Evolutionary conservation across 169 alveolate species (phyloP).

Genomic region (Plasmodium falciparum): DNA sequence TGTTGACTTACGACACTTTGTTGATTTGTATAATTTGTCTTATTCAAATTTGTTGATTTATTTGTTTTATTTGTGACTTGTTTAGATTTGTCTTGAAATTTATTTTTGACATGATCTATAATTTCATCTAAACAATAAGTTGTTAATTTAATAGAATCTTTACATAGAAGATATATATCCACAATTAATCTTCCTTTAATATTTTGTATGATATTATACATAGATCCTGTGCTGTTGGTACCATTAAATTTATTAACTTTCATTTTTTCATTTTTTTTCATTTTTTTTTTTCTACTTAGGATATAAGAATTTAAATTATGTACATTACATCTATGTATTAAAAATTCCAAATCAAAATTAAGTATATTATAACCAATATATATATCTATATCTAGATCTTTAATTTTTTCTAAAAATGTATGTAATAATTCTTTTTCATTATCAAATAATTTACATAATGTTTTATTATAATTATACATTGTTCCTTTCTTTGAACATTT

Average conservation of each 20-base stretch:
- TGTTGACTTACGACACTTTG: too few species aligned
- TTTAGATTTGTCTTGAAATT: slow-evolving; percentile 11
- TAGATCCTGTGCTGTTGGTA: slow-evolving; percentile 57
- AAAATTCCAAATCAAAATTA: slow-evolving; percentile 57
- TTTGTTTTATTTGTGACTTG: neutral
- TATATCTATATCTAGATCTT: slow-evolving; percentile 52
- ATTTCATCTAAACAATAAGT: slow-evolving; percentile 70
- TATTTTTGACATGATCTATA: slow-evolving; percentile 37
- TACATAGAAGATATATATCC: slow-evolving; percentile 43
- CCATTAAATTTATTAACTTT: slow-evolving; percentile 74
- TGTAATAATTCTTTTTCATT: slow-evolving; percentile 38
- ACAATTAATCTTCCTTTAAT: slow-evolving; percentile 60
- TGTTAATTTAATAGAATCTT: slow-evolving; percentile 59
- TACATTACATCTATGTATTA: slow-evolving; percentile 70
- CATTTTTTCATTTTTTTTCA: slow-evolving; percentile 66
- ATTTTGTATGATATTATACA: slow-evolving; percentile 50
- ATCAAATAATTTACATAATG: slow-evolving; percentile 21
- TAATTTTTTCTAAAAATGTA: slow-evolving; percentile 35
- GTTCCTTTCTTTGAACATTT: slow-evolving; percentile 8
- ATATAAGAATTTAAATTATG: slow-evolving; percentile 40
- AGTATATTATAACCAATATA: slow-evolving; percentile 64
- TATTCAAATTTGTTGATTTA: too few species aligned
- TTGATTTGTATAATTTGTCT: too few species aligned
- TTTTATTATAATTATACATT: slow-evolving; percentile 10
- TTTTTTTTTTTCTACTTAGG: slow-evolving; percentile 63